These are phyloP conservation scores for Ophiostoma tasmaniense DNA, from an alignment of 2,329 filamentous ascomycete species.

Conservation along the genomic window DNA sequence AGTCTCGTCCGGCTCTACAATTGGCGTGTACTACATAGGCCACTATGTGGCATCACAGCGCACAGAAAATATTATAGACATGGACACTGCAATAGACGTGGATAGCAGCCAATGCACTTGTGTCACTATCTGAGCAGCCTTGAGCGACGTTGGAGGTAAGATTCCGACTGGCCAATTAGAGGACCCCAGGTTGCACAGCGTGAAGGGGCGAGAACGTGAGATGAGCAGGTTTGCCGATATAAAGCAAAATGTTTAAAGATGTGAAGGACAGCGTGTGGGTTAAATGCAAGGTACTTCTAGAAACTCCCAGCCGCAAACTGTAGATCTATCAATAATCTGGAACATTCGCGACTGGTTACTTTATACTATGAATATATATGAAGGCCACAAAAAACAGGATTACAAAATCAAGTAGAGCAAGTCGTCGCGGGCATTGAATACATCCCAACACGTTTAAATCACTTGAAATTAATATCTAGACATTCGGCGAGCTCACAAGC, in stretches of 20 bases:
- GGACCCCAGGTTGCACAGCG: neutral
- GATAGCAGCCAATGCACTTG: neutral
- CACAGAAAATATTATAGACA: neutral
- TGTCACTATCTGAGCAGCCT: neutral
- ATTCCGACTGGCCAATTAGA: neutral
- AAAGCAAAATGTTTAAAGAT: neutral
- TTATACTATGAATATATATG: neutral
- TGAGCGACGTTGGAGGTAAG: neutral
- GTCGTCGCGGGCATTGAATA: neutral
- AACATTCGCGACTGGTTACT: neutral
- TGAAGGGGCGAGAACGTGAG: neutral
- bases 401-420: neutral
- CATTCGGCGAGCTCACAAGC: neutral
- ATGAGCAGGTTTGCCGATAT: neutral
- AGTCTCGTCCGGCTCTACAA: neutral
- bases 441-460: neutral
- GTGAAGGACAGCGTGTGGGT: neutral
- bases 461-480: neutral
- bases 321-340: neutral
- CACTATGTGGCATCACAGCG: neutral
- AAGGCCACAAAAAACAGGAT: neutral
- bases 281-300: neutral
- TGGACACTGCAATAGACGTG: neutral
- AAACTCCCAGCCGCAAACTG: neutral
- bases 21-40: neutral